These are phyloP conservation scores for Dothistroma septosporum DNA, from an alignment of 2,329 filamentous ascomycete genomes.

Conservation along the genomic window DNA sequence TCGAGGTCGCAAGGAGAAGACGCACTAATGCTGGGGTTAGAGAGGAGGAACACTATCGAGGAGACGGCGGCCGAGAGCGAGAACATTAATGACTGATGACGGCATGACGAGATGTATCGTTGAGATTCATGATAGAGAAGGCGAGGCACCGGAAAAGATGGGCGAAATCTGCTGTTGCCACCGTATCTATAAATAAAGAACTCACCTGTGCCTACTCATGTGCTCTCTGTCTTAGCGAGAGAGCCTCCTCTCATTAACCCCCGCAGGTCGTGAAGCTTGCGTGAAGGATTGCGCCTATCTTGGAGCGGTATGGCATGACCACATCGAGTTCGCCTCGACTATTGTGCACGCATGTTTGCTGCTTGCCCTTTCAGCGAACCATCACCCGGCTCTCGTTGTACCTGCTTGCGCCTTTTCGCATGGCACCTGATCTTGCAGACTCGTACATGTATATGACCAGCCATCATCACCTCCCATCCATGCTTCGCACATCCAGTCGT, in stretches of 20 bases:
- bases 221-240: background rate
- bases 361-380: background rate
- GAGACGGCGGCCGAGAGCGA: conserved; percentile 16
- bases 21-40: conserved; percentile 13
- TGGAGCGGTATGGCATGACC: background rate
- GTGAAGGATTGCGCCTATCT: background rate
- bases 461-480: background rate
- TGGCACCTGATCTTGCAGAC: background rate
- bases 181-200: background rate
- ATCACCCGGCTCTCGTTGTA: background rate
- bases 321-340: background rate
- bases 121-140: background rate
- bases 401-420: background rate
- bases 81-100: conserved; percentile 2
- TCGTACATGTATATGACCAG: background rate
- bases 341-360: background rate
- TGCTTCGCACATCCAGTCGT: background rate
- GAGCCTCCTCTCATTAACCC: background rate
- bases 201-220: background rate
- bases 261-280: background rate
- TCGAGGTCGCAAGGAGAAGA: conserved; percentile 12
- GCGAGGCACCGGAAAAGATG: background rate
- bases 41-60: conserved; percentile 17
- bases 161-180: background rate
- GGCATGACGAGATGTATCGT: background rate